Evolutionary conservation across 208 protist genomes (phyloP).

Genomic region (Vickermania spadyakhi): DNA sequence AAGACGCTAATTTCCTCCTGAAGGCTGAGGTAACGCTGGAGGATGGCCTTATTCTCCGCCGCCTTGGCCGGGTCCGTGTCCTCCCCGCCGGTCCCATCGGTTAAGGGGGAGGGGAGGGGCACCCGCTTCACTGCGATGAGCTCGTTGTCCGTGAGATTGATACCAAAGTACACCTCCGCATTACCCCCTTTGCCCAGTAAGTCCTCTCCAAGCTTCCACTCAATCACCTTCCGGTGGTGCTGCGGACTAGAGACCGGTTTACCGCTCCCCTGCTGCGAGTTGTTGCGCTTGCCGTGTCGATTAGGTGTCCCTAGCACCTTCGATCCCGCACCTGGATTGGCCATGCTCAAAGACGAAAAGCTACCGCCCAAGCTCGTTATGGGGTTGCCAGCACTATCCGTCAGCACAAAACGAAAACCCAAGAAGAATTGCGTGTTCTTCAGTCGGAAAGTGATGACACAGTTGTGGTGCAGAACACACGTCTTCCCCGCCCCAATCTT

Average conservation of each 20-base stretch:
- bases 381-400: constrained; percentile 50
- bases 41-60: constrained; percentile 25
- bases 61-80: constrained; percentile 9
- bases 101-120: constrained; percentile 37
- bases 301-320: constrained; percentile 2
- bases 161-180: constrained; percentile 83
- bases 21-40: constrained; percentile 77
- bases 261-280: constrained; percentile 19
- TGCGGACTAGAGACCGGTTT: constrained; percentile 10
- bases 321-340: not conserved
- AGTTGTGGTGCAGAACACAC: constrained; percentile 55
- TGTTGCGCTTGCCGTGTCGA: constrained; percentile 12
- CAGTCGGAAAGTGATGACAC: constrained; percentile 71
- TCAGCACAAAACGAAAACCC: constrained; percentile 78
- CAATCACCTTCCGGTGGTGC: constrained; percentile 55
- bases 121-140: constrained; percentile 89
- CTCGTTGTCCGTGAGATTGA: constrained; percentile 85
- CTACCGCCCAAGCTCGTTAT: constrained; percentile 12
- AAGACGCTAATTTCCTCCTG: constrained; percentile 88
- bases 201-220: constrained; percentile 88
- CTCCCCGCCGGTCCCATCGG: constrained; percentile 10
- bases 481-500: constrained; percentile 69
- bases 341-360: constrained; percentile 5
- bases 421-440: constrained; percentile 59
- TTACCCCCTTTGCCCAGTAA: constrained; percentile 88